Base-by-base conservation (phyloP, 2,329 filamentous ascomycete genomes). In the Aspergillus thermomutatus region DNA sequence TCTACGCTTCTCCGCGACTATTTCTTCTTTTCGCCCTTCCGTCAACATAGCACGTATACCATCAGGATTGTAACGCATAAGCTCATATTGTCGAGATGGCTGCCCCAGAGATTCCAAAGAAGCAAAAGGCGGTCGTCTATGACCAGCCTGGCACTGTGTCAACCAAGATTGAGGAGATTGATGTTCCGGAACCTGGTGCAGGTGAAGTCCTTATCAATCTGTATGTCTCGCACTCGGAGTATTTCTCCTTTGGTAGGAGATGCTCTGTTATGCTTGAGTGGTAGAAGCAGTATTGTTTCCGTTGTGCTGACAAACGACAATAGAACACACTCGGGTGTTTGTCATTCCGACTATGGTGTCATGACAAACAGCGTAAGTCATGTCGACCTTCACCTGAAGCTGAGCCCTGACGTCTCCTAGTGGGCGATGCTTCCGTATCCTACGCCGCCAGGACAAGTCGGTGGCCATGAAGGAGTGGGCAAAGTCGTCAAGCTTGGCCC, bases 401-500 rank as follows among this genome's bases (percentile, higher is more conserved):
- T 9, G 27, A 10, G 25, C 21, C 26, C 17, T 52, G 4, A 23
- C 26, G 21, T 3, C 10, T 26, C 14, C 11, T 74, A 80, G 77
- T 87, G 83, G 80, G 79, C 75, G 60, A 79, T 76, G 10, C 80
- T 89, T 1, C 85, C 84, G 1, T 77, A 75, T 60, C 83, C 82
- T 37, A 87, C 84, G 7, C 81, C 80, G 66, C 70, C 79, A 40
- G 83, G 84, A 9, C 86, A 88, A 69, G 80, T 88, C 3, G 87
- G 87, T 45, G 87, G 87, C 4, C 87, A 90, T 66, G 87, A 90
- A 72, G 87, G 87, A 19, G 83, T 89, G 1, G 85, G 85, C 45
- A 81, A 80, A 52, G 77, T 90, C 31, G 85, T 87, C 45, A 86
- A 87, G 67, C 76, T 90, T 59, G 87, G 87, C 0, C 77, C 85